Percentiles rank a stretch among this genome's conserved stretches.
Evolutionary conservation across 345 rosid genomes (phyloP).

Genomic region (Raphanus sativus): DNA sequence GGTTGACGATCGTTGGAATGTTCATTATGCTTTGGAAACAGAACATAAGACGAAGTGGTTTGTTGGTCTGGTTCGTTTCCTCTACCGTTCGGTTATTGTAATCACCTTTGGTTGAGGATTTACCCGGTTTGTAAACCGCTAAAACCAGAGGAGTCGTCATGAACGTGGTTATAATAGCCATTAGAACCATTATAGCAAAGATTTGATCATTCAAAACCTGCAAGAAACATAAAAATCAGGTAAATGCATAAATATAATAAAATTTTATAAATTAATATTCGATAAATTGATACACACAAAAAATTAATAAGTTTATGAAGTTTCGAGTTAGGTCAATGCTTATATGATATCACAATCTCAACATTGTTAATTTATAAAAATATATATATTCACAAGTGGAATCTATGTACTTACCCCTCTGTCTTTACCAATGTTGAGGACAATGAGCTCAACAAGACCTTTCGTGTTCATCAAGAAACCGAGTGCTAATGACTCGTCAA

Average conservation of each 20-base stretch:
- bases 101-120: slow-evolving; percentile 30
- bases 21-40: slow-evolving; percentile 57
- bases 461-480: slow-evolving; percentile 71
- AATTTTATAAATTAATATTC: not conserved
- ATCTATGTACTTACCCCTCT: slow-evolving; percentile 35
- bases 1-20: slow-evolving; percentile 60
- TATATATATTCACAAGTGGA: not conserved
- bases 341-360: not conserved
- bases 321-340: no score
- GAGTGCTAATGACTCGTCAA: slow-evolving; percentile 50
- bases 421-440: slow-evolving; percentile 65
- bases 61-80: slow-evolving; percentile 37
- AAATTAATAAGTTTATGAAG: no score
- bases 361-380: no score
- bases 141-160: slow-evolving; percentile 66
- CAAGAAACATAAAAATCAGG: not conserved
- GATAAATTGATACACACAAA: no score
- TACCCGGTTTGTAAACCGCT: slow-evolving; percentile 60
- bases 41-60: slow-evolving; percentile 48
- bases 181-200: slow-evolving; percentile 58
- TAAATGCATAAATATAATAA: not conserved
- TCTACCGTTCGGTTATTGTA: slow-evolving; percentile 45
- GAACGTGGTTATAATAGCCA: slow-evolving; percentile 70
- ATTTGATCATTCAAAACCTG: slow-evolving; percentile 62
- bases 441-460: slow-evolving; percentile 47